Percentiles rank a stretch among this genome's conserved stretches.
These are phyloP conservation scores for Musa itinerans DNA, from an alignment of 176 grass and related monocot genomes.

Conservation along the genomic window DNA sequence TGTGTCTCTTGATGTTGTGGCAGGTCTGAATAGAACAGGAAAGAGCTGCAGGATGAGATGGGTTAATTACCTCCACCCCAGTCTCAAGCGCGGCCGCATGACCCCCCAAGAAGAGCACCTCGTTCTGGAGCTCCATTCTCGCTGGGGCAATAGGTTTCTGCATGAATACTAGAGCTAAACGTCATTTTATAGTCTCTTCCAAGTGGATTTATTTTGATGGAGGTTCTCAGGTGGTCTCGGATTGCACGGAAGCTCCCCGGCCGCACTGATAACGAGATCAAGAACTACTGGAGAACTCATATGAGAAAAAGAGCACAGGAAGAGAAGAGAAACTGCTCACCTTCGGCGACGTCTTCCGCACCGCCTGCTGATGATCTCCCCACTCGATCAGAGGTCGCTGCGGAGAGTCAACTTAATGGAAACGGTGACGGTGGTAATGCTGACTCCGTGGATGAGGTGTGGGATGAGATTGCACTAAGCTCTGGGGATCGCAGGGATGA, in stretches of 20 bases:
- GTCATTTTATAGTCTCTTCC: background rate
- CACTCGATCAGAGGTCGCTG: background rate
- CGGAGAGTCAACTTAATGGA: too few species aligned
- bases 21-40: slow-evolving; percentile 48
- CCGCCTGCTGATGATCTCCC: background rate
- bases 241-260: slow-evolving; percentile 45
- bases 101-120: too few species aligned
- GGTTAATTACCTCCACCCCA: too few species aligned
- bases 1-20: background rate
- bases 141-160: background rate
- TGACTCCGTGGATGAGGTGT: slow-evolving; percentile 20
- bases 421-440: background rate
- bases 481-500: slow-evolving; percentile 18
- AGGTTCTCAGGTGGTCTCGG: slow-evolving; percentile 30
- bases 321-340: slow-evolving; percentile 59
- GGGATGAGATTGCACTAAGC: slow-evolving; percentile 21
- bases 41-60: slow-evolving; percentile 47
- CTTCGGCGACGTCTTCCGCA: slow-evolving; percentile 9
- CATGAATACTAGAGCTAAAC: background rate
- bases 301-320: slow-evolving; percentile 18
- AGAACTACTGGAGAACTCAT: too few species aligned
- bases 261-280: slow-evolving; percentile 15
- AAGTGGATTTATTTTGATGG: background rate
- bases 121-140: too few species aligned
- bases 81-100: too few species aligned